Evolutionary conservation across 306 rosid genomes (phyloP).

Genomic region (Pterocarpus santalinus): DNA sequence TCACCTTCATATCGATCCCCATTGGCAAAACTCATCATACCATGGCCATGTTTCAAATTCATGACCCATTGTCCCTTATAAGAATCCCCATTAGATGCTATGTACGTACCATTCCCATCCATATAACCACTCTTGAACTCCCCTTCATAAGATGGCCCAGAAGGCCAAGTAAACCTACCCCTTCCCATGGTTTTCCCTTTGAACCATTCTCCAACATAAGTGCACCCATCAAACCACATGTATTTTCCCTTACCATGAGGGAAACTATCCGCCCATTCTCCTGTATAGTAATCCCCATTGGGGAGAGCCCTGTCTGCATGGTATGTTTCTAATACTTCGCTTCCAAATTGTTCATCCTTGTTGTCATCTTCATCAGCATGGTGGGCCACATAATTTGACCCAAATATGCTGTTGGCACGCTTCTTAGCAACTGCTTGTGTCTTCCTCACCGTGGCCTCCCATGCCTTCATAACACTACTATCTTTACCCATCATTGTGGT

Average conservation of each 20-base stretch:
- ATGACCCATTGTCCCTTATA: constrained; percentile 85
- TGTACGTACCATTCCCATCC: constrained; percentile 81
- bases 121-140: constrained; percentile 83
- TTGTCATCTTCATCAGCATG: constrained; percentile 45
- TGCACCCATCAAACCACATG: constrained; percentile 89
- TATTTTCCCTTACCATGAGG: constrained; percentile 91
- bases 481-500: constrained; percentile 68
- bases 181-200: constrained; percentile 84
- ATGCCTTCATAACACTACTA: constrained; percentile 80
- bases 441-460: constrained; percentile 88
- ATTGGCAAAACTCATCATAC: constrained; percentile 57
- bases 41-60: constrained; percentile 87
- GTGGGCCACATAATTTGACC: constrained; percentile 51
- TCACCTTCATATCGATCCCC: constrained; percentile 88
- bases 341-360: constrained; percentile 42
- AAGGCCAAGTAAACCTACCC: constrained; percentile 90
- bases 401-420: constrained; percentile 83
- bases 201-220: constrained; percentile 84
- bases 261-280: constrained; percentile 80
- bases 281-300: constrained; percentile 87
- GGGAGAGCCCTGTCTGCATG: constrained; percentile 74
- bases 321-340: constrained; percentile 50
- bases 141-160: constrained; percentile 86
- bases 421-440: constrained; percentile 87
- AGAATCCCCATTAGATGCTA: constrained; percentile 62